phyloP scores from a whole-genome alignment of 208 protist species.

The Naegleria fowleri region DNA sequence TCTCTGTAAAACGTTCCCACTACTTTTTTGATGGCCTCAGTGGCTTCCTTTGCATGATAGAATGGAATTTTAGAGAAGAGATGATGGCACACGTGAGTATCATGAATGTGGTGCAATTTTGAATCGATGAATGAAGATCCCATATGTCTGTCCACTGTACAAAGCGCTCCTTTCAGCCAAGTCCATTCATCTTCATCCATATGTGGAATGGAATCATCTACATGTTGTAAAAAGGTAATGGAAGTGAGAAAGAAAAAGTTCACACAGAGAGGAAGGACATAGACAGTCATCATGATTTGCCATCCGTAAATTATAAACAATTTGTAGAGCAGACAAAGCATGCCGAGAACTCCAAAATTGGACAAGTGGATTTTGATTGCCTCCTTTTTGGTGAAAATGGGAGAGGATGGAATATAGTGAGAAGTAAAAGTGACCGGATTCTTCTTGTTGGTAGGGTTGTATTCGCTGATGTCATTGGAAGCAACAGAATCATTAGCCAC shows the following conservation, averaged over 20 bases:
- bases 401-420: background rate
- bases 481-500: no score
- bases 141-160: background rate
- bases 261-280: background rate
- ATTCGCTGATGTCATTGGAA: background rate
- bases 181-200: background rate
- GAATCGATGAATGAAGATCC: background rate
- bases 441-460: background rate
- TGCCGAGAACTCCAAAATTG: background rate
- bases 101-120: background rate
- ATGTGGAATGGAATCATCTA: background rate
- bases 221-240: constrained; percentile 18
- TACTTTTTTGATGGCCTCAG: background rate
- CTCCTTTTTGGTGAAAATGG: background rate
- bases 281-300: background rate
- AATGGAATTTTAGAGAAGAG: background rate
- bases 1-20: background rate
- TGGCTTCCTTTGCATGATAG: constrained; percentile 6
- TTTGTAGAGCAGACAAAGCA: background rate
- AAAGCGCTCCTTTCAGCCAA: background rate
- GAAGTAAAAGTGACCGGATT: background rate
- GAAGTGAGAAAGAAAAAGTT: background rate
- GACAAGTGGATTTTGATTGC: background rate
- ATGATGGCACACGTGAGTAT: constrained; percentile 26
- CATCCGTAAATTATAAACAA: background rate